Conservation (phyloP, 495 filamentous ascomycete genomes). For the Daldinia bambusicola region DNA sequence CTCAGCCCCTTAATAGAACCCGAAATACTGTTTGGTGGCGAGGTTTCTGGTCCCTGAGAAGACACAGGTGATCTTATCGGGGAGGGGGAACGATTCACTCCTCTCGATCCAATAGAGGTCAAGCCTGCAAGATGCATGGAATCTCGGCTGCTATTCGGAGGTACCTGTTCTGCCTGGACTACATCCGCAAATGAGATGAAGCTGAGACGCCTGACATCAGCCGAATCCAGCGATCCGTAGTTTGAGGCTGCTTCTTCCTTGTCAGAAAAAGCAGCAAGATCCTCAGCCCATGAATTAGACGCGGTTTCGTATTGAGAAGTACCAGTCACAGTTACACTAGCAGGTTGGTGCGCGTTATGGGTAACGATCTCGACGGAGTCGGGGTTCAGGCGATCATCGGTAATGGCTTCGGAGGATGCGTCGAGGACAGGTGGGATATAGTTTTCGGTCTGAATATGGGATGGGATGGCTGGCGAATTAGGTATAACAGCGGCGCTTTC, state of each 20-base stretch:
- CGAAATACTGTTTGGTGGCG: constrained; percentile 74
- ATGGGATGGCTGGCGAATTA: constrained; percentile 79
- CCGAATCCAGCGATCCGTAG: constrained; percentile 76
- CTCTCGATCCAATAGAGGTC: constrained; percentile 60
- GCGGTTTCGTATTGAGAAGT: constrained; percentile 52
- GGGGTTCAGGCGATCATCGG: constrained; percentile 76
- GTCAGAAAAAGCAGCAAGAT: constrained; percentile 63
- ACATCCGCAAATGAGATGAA: constrained; percentile 97
- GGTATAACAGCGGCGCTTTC: constrained; percentile 72
- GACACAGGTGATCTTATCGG: constrained; percentile 77
- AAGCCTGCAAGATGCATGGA: constrained; percentile 67
- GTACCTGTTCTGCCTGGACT: constrained; percentile 84
- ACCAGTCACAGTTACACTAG: constrained; percentile 68
- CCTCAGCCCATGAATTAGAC: constrained; percentile 62
- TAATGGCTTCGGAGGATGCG: constrained; percentile 88
- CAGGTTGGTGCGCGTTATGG: constrained; percentile 82
- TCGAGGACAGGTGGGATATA: constrained; percentile 91
- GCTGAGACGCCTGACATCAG: constrained; percentile 82
- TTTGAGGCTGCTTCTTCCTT: constrained; percentile 66
- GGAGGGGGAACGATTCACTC: constrained; percentile 74
- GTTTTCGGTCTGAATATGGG: constrained; percentile 91
- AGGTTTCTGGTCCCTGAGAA: constrained; percentile 68
- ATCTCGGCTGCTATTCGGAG: constrained; percentile 65
- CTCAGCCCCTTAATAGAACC: constrained; percentile 74
- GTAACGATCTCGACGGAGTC: constrained; percentile 91